Conservation (phyloP, 768 basidiomycete species). For the Auricularia heimuer region DNA sequence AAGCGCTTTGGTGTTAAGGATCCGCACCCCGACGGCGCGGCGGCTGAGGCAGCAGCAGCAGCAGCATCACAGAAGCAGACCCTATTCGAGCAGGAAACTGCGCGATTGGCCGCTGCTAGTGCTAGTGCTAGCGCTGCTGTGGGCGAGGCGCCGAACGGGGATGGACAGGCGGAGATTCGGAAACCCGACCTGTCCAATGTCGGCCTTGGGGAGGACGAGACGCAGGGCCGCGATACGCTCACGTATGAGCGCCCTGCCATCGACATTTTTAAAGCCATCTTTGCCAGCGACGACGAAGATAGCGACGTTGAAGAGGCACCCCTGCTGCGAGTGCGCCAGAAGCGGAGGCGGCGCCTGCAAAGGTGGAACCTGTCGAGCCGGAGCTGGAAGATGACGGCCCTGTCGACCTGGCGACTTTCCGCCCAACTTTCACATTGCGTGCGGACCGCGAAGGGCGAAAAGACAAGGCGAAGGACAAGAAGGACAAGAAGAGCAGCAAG, state of each 20-base stretch:
- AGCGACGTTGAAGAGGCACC: constrained; percentile 53
- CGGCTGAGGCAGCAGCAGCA: constrained; percentile 13
- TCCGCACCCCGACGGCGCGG: constrained; percentile 51
- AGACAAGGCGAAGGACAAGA: constrained; percentile 30
- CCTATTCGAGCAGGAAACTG: constrained; percentile 15
- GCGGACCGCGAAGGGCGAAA: constrained; percentile 26
- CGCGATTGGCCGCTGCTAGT: constrained; percentile 9
- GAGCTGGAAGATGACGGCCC: constrained; percentile 18
- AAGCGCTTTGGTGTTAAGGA: constrained; percentile 91
- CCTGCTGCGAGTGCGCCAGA: neutral
- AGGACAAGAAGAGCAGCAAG: constrained; percentile 39
- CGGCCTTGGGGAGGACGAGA: constrained; percentile 86
- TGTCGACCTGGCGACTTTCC: constrained; percentile 65
- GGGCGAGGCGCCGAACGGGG: constrained; percentile 10
- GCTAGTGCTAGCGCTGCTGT: constrained; percentile 6
- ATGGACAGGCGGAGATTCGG: constrained; percentile 6
- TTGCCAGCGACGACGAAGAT: constrained; percentile 89
- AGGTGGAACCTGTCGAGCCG: neutral
- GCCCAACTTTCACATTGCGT: constrained; percentile 79
- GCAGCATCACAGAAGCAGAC: constrained; percentile 22
- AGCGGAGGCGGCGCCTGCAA: neutral
- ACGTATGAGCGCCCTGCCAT: constrained; percentile 82
- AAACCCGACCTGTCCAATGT: constrained; percentile 66
- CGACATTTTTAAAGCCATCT: constrained; percentile 96
- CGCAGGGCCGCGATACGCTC: constrained; percentile 77